Evolutionary conservation across 768 basidiomycete species (phyloP), one percentile per base, ranked within the genome.

Genomic region (Porphyrellus cyaneotinctus): DNA sequence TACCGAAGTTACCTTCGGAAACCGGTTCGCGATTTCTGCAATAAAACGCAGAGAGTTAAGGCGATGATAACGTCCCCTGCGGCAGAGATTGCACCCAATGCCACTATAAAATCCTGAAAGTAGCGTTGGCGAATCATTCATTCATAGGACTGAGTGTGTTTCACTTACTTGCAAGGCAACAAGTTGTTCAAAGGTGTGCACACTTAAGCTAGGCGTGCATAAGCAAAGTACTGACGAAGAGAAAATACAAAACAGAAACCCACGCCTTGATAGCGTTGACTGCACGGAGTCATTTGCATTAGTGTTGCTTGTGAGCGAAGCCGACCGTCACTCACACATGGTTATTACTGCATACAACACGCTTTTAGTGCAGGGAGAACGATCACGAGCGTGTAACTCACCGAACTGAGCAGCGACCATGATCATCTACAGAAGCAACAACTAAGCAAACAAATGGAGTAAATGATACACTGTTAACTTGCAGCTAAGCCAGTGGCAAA

Each of bases 31-130:
- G 78, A 75, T 15, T 52, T 65, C 13, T 78, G 74, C 32, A 83
- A 68, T 52, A 83, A 57, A 39, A 61, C 54, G 47, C 75, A 78
- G 4, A 83, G 72, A n/a, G 72, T 72, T 13, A 52, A 47, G 0
- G 82, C 80, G 35, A 83, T 83, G 10, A 78, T 53, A 12, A 80
- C 60, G 38, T 84, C 82, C 2, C 73, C 73, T 11, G 67, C 67
- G 0, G 78, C 75, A 3, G 79, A 74, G 5, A 78, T 62, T 1
- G 72, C 79, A 57, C 82, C 82, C 57, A 83, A 74, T 4, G 78
- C 67, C 42, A 77, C 77, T 0, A 80, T 76, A 35, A 82, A 63
- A 6, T 70, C 10, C 65, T 66, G 47, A 20, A 36, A 12, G 9
- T 8, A 5, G 23, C 5, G 22, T 57, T 22, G 49, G 53, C 8